A percentile compares a stretch with the other conserved stretches of the same genome.
Evolutionary conservation across 179 eudicot species (phyloP).

Genomic region (Sideroxylon spinosum): DNA sequence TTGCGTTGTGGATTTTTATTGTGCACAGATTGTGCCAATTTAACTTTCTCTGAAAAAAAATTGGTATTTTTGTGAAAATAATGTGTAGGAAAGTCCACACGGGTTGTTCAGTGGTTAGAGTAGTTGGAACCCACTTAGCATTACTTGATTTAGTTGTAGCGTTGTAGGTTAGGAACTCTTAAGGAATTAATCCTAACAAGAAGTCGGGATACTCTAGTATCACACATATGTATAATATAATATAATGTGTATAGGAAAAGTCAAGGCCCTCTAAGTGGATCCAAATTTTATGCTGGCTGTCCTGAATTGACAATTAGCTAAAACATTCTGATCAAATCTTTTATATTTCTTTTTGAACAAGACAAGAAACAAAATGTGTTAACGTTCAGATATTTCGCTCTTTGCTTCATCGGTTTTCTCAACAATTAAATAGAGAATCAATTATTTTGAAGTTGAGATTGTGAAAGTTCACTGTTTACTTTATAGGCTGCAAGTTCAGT

Average conservation of each 20-base stretch:
- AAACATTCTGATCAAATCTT: not conserved
- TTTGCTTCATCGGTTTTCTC: not conserved
- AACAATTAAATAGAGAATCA: not conserved
- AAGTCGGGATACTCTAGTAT: too few species aligned
- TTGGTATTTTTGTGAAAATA: not conserved
- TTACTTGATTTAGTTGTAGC: too few species aligned
- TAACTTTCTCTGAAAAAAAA: not conserved
- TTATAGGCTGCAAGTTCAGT: constrained; percentile 72
- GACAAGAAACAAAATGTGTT: not conserved
- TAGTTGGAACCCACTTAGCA: too few species aligned
- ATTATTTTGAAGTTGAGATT: not conserved
- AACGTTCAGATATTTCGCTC: not conserved
- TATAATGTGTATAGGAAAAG: too few species aligned
- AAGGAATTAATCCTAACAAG: too few species aligned
- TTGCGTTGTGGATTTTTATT: too few species aligned
- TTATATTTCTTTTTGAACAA: not conserved
- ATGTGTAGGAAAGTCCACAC: not conserved
- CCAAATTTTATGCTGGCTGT: not conserved
- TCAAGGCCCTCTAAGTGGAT: not conserved
- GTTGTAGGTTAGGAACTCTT: too few species aligned
- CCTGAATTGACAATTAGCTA: not conserved
- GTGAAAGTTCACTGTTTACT: constrained; percentile 4
- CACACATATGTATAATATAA: too few species aligned
- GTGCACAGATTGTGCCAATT: not conserved
- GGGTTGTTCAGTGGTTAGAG: too few species aligned